Conservation (phyloP, 805 yeast species). For the Yamadazyma laniorum region DNA sequence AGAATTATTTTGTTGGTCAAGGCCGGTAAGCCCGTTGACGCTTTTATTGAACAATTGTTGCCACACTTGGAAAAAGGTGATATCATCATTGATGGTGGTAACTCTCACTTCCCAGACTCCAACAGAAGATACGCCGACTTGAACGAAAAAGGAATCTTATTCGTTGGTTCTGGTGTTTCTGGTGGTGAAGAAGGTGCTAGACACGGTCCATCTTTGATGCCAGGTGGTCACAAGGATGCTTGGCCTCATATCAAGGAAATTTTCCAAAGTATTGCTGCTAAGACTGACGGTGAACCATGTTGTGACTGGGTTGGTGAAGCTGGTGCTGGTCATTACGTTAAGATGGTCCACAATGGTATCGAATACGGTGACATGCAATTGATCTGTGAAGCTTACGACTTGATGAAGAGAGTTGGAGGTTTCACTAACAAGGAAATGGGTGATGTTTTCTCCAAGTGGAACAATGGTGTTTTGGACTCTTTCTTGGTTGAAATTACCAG, state of each 20-base stretch:
- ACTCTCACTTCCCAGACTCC: constrained; percentile 98
- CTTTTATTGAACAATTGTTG: constrained; percentile 79
- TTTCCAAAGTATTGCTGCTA: constrained; percentile 94
- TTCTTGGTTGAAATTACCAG: constrained; percentile 96
- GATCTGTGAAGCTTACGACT: constrained; percentile 96
- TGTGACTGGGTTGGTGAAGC: constrained; percentile 99
- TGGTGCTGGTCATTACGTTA: constrained; percentile 98
- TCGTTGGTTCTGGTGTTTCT: constrained; percentile 99
- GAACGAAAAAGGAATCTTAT: constrained; percentile 79
- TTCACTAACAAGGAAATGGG: constrained; percentile 89
- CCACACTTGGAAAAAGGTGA: constrained; percentile 95
- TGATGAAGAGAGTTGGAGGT: constrained; percentile 91
- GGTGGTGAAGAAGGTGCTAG: constrained; percentile 99
- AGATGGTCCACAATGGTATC: constrained; percentile 99
- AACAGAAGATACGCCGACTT: constrained; percentile 95
- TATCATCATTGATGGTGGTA: constrained; percentile 99
- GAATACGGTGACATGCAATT: constrained; percentile 99
- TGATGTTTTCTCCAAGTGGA: constrained; percentile 89
- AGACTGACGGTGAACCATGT: constrained; percentile 98
- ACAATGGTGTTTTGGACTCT: constrained; percentile 95
- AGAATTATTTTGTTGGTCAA: constrained; percentile 90
- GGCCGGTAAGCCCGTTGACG: constrained; percentile 95
- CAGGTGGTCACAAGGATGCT: constrained; percentile 97
- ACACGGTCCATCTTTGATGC: constrained; percentile 98
- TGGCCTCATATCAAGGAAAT: constrained; percentile 98